Base-by-base conservation (phyloP, 1,284 basidiomycete species). In the Neonothopanus nambi region DNA sequence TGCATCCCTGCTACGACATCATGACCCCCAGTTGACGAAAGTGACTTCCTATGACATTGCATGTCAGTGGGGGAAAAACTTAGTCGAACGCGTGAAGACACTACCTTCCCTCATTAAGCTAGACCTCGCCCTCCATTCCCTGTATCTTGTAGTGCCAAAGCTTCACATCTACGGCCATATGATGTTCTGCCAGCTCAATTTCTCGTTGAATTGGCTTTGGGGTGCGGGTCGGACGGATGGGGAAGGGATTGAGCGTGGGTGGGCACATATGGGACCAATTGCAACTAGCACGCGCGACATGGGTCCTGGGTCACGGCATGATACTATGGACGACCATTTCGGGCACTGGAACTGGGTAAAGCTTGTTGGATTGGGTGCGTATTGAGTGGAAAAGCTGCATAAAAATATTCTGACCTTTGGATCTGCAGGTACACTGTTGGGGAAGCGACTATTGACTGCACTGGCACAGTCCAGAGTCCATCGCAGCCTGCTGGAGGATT, bases 341-440 rank as follows among this genome's bases (percentile, higher is more conserved):
- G 55, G 52, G 8, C 48, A 51, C 17, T 66, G 60, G 65, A 70
- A 70, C 47, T 69, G 64, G 65, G 18, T 35, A 18, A 71, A 70
- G 50, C 33, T 61, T 13, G 23, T 49, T 21, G 47, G 47, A 17
- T 26, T 49, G 18, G 47, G 47, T 49, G 18, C 18, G 47, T 40
- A 15, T n/a, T n/a, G n/a, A n/a, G n/a, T n/a, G n/a, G n/a, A 11
- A 39, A 39, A n/a, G 3, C 18, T 36, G 15, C 23, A n/a, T 7
- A n/a, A 13, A 5, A 23, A 6, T 12, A 15, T 40, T 5, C 13
- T 49, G 15, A 49, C 23, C 17, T 15, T 6, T 23, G 26, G 11
- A 15, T n/a, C n/a, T 23, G 2, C 18, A 49, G 47, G 47, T 7
- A 4, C n/a, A 9, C 17, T 49, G 28, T 18, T 49, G 18, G 17